Percentiles rank a stretch among this genome's conserved stretches.
Evolutionary conservation across 345 rosid genomes (phyloP).

Genomic region (Mercurialis annua): DNA sequence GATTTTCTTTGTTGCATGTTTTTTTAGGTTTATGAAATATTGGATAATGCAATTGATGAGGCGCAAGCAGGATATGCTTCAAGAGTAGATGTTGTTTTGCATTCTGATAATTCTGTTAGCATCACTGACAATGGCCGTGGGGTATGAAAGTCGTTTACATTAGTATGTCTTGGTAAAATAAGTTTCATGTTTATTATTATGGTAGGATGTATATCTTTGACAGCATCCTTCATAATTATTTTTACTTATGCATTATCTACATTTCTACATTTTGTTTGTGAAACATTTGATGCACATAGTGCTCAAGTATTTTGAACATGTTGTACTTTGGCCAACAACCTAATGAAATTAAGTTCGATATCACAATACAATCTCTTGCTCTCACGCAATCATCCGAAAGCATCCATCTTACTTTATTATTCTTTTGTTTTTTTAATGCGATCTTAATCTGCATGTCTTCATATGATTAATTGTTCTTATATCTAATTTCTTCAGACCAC

Average conservation of each 20-base stretch:
- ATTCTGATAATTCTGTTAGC: constrained; percentile 78
- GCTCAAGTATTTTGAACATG: neutral
- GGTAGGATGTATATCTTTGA: neutral
- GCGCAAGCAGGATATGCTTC: constrained; percentile 98
- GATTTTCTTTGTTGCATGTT: constrained; percentile 5
- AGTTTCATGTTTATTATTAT: neutral
- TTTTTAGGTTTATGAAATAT: constrained; percentile 85
- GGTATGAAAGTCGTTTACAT: constrained; percentile 51
- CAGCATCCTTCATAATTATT: neutral
- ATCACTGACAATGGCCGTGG: constrained; percentile 94
- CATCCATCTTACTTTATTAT: neutral
- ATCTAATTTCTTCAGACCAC: neutral
- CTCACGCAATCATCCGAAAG: neutral
- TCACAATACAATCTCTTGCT: neutral
- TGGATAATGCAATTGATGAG: constrained; percentile 97
- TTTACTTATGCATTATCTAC: neutral
- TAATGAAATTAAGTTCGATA: neutral
- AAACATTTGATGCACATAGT: constrained; percentile 1
- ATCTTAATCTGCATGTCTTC: neutral
- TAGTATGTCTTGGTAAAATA: neutral
- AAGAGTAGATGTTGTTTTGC: constrained; percentile 59
- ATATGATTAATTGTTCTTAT: neutral
- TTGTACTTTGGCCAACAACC: neutral
- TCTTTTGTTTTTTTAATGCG: neutral
- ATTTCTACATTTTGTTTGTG: neutral